Evolutionary conservation across 2,329 filamentous ascomycete genomes (phyloP), one percentile per base, ranked within the genome.

Genomic region (Rhinocladiella similis): DNA sequence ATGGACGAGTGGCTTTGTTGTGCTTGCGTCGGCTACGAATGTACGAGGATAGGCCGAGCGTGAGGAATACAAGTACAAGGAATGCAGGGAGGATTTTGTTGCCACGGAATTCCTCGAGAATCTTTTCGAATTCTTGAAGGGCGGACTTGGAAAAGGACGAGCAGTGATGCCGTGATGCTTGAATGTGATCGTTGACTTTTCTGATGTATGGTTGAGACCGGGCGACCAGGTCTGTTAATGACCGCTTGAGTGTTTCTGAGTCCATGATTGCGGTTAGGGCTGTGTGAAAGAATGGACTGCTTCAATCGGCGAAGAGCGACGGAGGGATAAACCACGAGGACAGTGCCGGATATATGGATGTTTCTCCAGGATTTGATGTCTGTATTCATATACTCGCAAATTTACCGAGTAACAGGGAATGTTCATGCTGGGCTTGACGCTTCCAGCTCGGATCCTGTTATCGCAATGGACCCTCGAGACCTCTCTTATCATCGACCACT

Each of bases 51-150:
- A 62, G 25, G 7, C 50, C 49, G 38, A 59, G 25, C 35, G 46
- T 50, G 47, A 53, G 25, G 19, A 72, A 59, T 10, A 69, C 51
- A 20, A 72, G 52, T 42, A 70, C 19, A 3, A 76, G 55, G 10
- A 69, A 47, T 14, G 69, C 66, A 46, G 73, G 73, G 7, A 62
- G 52, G 27, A 67, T 49, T 36, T 69, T 58, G 51, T 62, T 63
- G 53, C 66, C 53, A 46, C 62, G 64, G 20, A 54, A 48, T 50
- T 54, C 54, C 38, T 50, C 33, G 20, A 60, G 50, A 71, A 57
- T 1, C 51, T 48, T 66, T 65, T 20, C 64, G 61, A 51, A 65
- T 53, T 53, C 62, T 25, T 29, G 36, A 33, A 59, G 56, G 6
- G 56, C 56, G 2, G 53, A 50, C 41, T 57, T 49, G 7, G 57